Percentiles rank a stretch among this genome's conserved stretches.
Evolutionary conservation across 139 green algal genomes (phyloP).

Genomic region (Auxenochlorella protothecoides): DNA sequence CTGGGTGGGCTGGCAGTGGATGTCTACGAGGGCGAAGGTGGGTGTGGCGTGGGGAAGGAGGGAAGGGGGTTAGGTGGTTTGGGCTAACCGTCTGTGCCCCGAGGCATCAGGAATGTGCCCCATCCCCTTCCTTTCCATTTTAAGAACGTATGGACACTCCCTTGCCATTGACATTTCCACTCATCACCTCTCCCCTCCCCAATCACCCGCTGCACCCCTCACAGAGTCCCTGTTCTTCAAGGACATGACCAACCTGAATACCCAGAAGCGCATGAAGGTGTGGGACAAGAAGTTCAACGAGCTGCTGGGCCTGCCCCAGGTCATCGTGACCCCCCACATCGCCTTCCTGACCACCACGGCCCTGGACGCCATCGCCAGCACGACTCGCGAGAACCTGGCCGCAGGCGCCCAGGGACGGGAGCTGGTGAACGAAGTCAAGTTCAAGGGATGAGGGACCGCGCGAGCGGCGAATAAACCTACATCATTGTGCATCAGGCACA

Average conservation of each 20-base stretch:
- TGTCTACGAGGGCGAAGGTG: slow-evolving; percentile 35
- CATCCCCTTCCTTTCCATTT: background rate
- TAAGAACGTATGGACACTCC: background rate
- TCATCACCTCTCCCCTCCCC: background rate
- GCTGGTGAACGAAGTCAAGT: too few relatives aligned
- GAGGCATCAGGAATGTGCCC: slow-evolving; percentile 1
- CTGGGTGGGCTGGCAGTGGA: slow-evolving; percentile 31
- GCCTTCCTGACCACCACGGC: slow-evolving; percentile 74
- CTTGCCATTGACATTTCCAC: background rate
- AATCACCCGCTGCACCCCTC: background rate
- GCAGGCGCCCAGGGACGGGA: too few relatives aligned
- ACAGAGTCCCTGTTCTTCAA: slow-evolving; percentile 34
- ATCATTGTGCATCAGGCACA: too few relatives aligned
- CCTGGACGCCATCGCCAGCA: background rate
- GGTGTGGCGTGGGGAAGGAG: slow-evolving; percentile 16
- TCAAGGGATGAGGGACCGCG: too few relatives aligned
- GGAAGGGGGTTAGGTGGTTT: slow-evolving; percentile 19
- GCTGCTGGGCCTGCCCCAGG: slow-evolving; percentile 42
- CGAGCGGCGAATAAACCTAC: too few relatives aligned
- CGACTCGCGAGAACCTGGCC: background rate
- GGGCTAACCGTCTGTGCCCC: slow-evolving; percentile 8
- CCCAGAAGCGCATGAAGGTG: slow-evolving; percentile 26
- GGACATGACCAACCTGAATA: slow-evolving; percentile 26
- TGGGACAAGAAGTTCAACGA: slow-evolving; percentile 48
- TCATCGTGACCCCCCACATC: slow-evolving; percentile 61